phyloP scores from a whole-genome alignment of 176 grass and related monocot genomes.

The Eragrostis curvula region DNA sequence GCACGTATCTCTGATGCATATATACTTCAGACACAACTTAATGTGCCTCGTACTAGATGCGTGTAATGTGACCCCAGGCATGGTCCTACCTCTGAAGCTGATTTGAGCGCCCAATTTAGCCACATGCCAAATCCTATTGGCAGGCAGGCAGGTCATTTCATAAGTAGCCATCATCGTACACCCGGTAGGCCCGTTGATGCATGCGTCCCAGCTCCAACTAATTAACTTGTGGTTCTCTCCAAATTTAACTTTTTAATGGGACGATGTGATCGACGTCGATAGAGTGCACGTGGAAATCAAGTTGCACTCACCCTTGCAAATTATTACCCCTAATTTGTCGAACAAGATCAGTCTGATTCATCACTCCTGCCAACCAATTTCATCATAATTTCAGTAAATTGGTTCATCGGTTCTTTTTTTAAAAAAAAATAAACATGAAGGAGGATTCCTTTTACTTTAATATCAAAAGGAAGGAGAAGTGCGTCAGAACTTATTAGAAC shows the following conservation, averaged over 20 bases:
- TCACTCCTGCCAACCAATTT: neutral
- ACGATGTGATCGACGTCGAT: neutral
- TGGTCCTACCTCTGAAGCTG: too few relatives aligned
- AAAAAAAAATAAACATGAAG: too few relatives aligned
- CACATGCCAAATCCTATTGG: neutral
- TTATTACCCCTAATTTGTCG: neutral
- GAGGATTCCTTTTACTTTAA: too few relatives aligned
- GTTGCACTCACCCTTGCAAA: too few relatives aligned
- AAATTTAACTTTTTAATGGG: neutral
- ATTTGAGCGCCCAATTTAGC: neutral
- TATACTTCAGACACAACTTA: too few relatives aligned
- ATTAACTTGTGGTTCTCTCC: slow-evolving; percentile 22
- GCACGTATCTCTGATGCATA: too few relatives aligned
- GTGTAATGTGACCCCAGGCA: too few relatives aligned
- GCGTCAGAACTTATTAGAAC: neutral
- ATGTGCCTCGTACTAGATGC: too few relatives aligned
- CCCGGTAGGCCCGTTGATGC: slow-evolving; percentile 18
- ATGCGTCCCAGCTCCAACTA: slow-evolving; percentile 32
- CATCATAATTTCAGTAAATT: neutral
- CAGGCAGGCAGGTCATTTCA: slow-evolving; percentile 40
- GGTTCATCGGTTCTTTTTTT: too few relatives aligned
- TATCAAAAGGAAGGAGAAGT: too few relatives aligned
- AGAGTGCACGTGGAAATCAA: neutral
- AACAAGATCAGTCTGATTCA: neutral
- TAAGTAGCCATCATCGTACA: slow-evolving; percentile 36